Evolutionary conservation across 2,329 filamentous ascomycete species (phyloP).

Genomic region (Diaporthe citrichinensis): DNA sequence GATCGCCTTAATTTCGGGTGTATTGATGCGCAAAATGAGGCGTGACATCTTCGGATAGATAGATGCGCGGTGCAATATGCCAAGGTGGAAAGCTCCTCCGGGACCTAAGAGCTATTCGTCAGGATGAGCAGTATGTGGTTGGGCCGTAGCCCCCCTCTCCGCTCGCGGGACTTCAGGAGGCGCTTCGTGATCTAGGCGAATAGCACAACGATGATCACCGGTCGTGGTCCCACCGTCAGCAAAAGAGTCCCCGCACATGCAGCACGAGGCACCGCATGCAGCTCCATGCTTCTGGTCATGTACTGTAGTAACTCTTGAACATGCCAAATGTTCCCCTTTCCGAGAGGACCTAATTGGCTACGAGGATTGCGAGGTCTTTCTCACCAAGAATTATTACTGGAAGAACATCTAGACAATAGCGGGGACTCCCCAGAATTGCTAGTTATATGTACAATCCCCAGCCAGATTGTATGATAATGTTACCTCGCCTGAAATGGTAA

Average conservation of each 20-base stretch:
- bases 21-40: too few species aligned
- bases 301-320: background rate
- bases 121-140: too few species aligned
- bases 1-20: too few species aligned
- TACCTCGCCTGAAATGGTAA: background rate
- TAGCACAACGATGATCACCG: background rate
- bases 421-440: background rate
- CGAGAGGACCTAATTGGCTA: background rate
- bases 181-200: background rate
- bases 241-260: constrained; percentile 8
- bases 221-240: background rate
- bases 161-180: background rate
- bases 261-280: background rate
- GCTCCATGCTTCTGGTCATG: background rate
- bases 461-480: background rate
- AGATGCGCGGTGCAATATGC: too few species aligned
- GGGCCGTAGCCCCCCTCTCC: too few species aligned
- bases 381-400: background rate
- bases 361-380: background rate
- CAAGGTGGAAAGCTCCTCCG: too few species aligned
- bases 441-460: background rate
- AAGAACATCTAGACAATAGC: background rate
- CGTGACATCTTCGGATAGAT: too few species aligned
- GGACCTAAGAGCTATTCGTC: too few species aligned
- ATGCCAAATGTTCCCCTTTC: background rate